These are phyloP conservation scores for Lecanosticta acicola DNA, from an alignment of 2,329 filamentous ascomycete genomes.

Conservation along the genomic window DNA sequence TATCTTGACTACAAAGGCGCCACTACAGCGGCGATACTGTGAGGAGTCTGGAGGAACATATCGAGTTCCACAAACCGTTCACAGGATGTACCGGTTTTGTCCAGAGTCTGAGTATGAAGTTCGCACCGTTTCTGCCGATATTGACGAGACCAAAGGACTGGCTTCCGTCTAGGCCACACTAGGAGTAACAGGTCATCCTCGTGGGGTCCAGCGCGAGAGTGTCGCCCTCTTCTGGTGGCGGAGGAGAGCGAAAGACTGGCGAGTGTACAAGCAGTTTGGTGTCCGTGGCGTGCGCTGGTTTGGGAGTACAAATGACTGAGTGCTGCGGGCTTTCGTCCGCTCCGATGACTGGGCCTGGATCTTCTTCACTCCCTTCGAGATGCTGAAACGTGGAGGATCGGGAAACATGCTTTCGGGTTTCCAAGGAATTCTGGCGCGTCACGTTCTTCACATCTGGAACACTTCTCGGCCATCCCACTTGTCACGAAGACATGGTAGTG, in stretches of 20 bases:
- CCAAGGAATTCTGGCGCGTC: too few species aligned
- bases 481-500: too few species aligned
- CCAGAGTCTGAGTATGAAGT: conserved; percentile 10
- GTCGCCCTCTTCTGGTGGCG: conserved; percentile 11
- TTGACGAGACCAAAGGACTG: conserved; percentile 8
- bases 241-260: not conserved
- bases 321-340: not conserved
- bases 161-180: conserved; percentile 5
- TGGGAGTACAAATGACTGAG: not conserved
- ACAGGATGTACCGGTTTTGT: conserved; percentile 3
- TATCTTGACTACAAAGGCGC: conserved; percentile 6
- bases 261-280: conserved; percentile 6
- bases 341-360: too few species aligned
- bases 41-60: conserved; percentile 6
- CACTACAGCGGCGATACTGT: not conserved
- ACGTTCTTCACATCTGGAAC: too few species aligned
- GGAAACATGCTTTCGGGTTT: not conserved
- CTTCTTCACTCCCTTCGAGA: not conserved
- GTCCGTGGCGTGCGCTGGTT: conserved; percentile 1
- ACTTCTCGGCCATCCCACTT: too few species aligned
- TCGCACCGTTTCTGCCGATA: conserved; percentile 7
- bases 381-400: not conserved
- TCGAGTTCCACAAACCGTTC: conserved; percentile 6
- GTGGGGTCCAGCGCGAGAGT: conserved; percentile 7
- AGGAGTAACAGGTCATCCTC: conserved; percentile 7